These are phyloP conservation scores for Cercophora samala DNA, from an alignment of 495 filamentous ascomycete genomes.

Conservation along the genomic window DNA sequence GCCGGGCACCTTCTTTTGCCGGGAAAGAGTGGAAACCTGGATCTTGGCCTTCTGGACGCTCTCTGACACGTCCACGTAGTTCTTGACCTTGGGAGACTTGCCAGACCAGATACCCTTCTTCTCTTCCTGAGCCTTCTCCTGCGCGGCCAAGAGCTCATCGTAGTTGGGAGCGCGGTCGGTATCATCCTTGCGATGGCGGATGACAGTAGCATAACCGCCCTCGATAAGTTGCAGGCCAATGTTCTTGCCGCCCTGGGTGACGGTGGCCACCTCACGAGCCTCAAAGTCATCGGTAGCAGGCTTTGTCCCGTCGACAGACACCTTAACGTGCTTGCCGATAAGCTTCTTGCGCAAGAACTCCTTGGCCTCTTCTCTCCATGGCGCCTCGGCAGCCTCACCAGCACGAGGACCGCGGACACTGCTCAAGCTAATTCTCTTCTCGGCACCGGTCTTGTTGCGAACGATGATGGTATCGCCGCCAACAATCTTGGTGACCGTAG, in stretches of 20 bases:
- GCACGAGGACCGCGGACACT: constrained; percentile 85
- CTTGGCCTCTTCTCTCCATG: constrained; percentile 89
- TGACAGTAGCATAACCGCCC: constrained; percentile 87
- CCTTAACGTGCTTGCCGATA: constrained; percentile 90
- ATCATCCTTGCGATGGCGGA: constrained; percentile 89
- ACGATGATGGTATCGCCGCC: constrained; percentile 87
- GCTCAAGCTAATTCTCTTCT: constrained; percentile 88
- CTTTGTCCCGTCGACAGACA: constrained; percentile 85
- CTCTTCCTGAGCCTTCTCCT: constrained; percentile 76
- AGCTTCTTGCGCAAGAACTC: constrained; percentile 90
- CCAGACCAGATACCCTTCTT: constrained; percentile 91
- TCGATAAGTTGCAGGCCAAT: constrained; percentile 80
- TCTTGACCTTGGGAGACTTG: constrained; percentile 75
- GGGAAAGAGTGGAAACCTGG: constrained; percentile 76
- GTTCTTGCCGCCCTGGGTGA: constrained; percentile 80
- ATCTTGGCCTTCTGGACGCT: constrained; percentile 92
- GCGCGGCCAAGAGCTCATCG: constrained; percentile 84
- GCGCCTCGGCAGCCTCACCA: constrained; percentile 58
- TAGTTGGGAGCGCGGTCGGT: constrained; percentile 89
- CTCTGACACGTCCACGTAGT: constrained; percentile 87
- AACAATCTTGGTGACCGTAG: constrained; percentile 76
- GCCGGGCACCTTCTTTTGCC: constrained; percentile 88
- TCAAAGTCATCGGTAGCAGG: constrained; percentile 88
- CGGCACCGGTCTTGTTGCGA: constrained; percentile 73
- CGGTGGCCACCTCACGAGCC: constrained; percentile 88